Conservation (phyloP, 805 yeast species). For the Pichia rugopelliculosa region DNA sequence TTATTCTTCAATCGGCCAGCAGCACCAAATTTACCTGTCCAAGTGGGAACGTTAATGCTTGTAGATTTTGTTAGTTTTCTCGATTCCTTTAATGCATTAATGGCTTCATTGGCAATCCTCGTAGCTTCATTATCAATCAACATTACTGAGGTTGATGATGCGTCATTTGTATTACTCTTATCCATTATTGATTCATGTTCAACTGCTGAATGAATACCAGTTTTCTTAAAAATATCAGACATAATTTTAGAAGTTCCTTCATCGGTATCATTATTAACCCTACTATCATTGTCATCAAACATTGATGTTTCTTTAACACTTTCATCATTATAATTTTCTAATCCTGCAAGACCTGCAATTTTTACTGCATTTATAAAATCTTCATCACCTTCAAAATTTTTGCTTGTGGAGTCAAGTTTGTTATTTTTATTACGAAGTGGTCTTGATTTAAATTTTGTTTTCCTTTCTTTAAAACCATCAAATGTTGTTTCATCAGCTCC, state of each 20-base stretch:
- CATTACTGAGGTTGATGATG: constrained; percentile 43
- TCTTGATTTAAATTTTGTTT: constrained; percentile 21
- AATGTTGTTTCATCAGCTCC: constrained; percentile 37
- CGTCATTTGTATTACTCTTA: constrained; percentile 15
- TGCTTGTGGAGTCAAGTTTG: constrained; percentile 15
- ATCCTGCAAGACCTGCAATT: constrained; percentile 64
- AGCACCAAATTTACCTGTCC: constrained; percentile 89
- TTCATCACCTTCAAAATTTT: constrained; percentile 47
- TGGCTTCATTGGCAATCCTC: constrained; percentile 55
- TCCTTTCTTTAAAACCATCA: constrained; percentile 29
- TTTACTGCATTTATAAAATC: constrained; percentile 59
- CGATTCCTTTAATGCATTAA: constrained; percentile 53
- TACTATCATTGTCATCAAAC: constrained; percentile 15
- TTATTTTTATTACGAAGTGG: constrained; percentile 7
- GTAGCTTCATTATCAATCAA: constrained; percentile 59
- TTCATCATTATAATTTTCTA: constrained; percentile 49
- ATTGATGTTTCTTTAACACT: constrained; percentile 9
- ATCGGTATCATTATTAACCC: constrained; percentile 8
- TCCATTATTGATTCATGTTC: constrained; percentile 74
- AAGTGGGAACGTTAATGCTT: constrained; percentile 78
- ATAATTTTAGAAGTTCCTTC: constrained; percentile 58
- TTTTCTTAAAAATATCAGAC: constrained; percentile 57
- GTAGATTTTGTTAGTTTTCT: constrained; percentile 40
- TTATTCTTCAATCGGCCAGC: constrained; percentile 51
- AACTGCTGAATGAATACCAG: constrained; percentile 66